Conservation (phyloP, 2,329 filamentous ascomycete genomes). For the Camillea tinctor region DNA sequence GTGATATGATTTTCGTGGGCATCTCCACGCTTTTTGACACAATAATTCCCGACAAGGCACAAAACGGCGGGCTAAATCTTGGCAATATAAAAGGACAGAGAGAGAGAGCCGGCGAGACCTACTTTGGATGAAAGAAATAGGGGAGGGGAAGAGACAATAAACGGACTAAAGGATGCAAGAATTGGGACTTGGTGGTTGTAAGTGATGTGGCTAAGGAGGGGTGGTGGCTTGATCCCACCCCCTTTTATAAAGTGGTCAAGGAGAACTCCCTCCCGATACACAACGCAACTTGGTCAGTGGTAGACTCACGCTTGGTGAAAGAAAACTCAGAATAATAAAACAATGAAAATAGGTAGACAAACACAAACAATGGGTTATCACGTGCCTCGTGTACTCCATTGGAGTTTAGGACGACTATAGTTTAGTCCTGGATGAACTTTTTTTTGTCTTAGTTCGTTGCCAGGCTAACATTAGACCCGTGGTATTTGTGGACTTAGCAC, state of each 20-base stretch:
- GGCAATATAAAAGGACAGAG: slow-evolving; percentile 5
- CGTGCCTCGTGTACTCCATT: slow-evolving; percentile 8
- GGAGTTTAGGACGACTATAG: not conserved
- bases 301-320: not conserved
- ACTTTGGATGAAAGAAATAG: not conserved
- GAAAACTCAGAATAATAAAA: not conserved
- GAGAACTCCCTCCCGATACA: no score
- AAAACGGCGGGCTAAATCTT: slow-evolving; percentile 22
- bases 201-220: not conserved
- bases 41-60: slow-evolving; percentile 13
- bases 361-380: slow-evolving; percentile 11
- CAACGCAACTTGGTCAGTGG: no score
- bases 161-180: not conserved
- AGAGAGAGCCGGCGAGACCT: not conserved
- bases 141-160: not conserved
- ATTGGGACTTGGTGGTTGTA: not conserved
- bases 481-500: not conserved
- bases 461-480: not conserved
- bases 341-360: not conserved
- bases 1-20: slow-evolving; percentile 18
- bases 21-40: slow-evolving; percentile 14
- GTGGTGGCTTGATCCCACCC: no score
- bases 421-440: not conserved
- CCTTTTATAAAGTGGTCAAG: no score
- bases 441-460: not conserved